Conservation (phyloP, 202 grass and related monocot genomes). For the Carex sylvatica region DNA sequence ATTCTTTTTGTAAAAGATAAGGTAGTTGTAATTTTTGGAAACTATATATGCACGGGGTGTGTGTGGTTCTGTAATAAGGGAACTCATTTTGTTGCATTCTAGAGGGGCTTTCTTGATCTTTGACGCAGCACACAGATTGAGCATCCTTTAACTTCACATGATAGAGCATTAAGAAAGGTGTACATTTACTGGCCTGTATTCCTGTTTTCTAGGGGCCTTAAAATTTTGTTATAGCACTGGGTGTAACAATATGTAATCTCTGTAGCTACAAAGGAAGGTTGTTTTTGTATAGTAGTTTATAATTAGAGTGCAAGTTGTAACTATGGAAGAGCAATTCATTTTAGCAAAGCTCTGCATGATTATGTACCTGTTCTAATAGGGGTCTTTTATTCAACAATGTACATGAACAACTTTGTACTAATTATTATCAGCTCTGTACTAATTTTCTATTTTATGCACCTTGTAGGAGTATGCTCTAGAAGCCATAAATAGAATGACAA, state of each 20-base stretch:
- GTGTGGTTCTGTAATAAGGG: constrained; percentile 18
- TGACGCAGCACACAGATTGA: constrained; percentile 10
- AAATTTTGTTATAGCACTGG: neutral
- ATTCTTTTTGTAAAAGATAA: neutral
- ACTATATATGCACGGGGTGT: neutral
- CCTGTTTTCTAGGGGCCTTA: neutral
- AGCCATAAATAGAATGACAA: neutral
- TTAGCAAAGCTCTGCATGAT: constrained; percentile 2
- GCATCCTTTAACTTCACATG: constrained; percentile 18
- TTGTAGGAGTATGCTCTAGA: neutral
- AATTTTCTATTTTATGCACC: constrained; percentile 6
- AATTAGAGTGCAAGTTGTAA: constrained; percentile 8
- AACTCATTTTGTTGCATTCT: constrained; percentile 18
- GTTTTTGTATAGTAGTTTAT: constrained; percentile 16
- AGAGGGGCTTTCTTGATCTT: constrained; percentile 16
- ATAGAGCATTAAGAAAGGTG: constrained; percentile 12
- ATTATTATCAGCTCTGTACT: neutral
- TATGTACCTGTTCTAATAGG: constrained; percentile 9
- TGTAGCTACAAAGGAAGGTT: constrained; percentile 1
- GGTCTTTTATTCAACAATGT: neutral
- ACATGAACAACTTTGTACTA: neutral
- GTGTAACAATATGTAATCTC: constrained; percentile 23
- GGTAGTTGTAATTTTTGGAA: constrained; percentile 13
- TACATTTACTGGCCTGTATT: constrained; percentile 10
- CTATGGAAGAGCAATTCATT: neutral